These are phyloP conservation scores for Euphorbia celastroides DNA, from an alignment of 441 rosid genomes.

Conservation along the genomic window DNA sequence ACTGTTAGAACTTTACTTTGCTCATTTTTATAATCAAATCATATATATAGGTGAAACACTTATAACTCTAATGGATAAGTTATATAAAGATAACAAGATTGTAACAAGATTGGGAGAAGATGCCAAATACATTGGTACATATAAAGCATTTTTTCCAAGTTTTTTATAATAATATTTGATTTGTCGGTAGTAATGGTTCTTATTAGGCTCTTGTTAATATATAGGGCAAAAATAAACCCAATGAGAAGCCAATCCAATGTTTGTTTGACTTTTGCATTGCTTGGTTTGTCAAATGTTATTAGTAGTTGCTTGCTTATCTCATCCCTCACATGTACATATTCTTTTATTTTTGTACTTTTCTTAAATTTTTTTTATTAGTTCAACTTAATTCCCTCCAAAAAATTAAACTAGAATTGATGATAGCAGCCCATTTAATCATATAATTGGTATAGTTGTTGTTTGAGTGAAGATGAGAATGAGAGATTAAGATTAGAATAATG, in stretches of 20 bases:
- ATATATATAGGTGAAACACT: too few relatives aligned
- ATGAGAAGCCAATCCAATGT: not conserved
- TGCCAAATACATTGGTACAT: not conserved
- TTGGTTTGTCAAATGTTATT: not conserved
- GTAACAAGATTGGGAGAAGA: too few relatives aligned
- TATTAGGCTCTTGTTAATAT: not conserved
- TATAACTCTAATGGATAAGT: too few relatives aligned
- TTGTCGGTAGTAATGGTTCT: not conserved
- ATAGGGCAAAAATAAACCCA: not conserved
- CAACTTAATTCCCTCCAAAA: not conserved
- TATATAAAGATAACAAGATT: too few relatives aligned
- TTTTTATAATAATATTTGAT: not conserved
- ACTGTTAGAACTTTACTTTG: too few relatives aligned
- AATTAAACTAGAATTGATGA: not conserved
- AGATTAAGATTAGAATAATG: too few relatives aligned
- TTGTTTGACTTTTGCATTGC: slow-evolving; percentile 9
- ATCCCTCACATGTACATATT: not conserved
- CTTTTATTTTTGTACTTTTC: not conserved
- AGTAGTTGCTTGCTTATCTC: not conserved
- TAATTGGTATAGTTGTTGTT: too few relatives aligned
- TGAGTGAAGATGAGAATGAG: too few relatives aligned
- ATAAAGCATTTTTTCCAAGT: not conserved
- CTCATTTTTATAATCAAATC: too few relatives aligned
- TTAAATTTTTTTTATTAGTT: not conserved
- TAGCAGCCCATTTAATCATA: too few relatives aligned